Percentiles rank a stretch among this genome's conserved stretches.
phyloP scores from a whole-genome alignment of 495 filamentous ascomycete genomes.

The Lasiosphaeria ovina region DNA sequence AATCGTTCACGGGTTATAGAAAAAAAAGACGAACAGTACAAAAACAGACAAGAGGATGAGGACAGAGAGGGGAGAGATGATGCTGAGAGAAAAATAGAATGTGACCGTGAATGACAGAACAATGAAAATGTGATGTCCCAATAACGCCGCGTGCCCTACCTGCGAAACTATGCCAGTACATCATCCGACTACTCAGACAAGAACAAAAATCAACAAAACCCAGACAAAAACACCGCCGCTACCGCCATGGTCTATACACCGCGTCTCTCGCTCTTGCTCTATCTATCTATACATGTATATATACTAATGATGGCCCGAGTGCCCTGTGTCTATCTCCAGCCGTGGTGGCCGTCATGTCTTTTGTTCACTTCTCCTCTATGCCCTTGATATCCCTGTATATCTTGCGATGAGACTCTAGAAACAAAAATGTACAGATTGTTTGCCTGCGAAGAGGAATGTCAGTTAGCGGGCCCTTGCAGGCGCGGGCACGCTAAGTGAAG shows the following conservation, averaged over 20 bases:
- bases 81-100: background rate
- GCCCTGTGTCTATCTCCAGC: background rate
- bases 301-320: slow-evolving; percentile 1
- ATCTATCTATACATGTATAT: background rate
- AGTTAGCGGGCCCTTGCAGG: slow-evolving; percentile 5
- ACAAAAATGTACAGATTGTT: slow-evolving; percentile 92
- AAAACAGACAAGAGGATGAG: too few species aligned
- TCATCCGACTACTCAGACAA: too few species aligned
- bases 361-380: slow-evolving; percentile 29
- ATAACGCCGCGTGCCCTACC: too few species aligned
- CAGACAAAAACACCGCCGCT: background rate
- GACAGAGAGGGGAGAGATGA: too few species aligned
- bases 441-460: slow-evolving; percentile 48
- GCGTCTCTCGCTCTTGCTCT: slow-evolving; percentile 2
- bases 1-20: too few species aligned
- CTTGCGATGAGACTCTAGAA: slow-evolving; percentile 89
- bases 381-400: slow-evolving; percentile 54
- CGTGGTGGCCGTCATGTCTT: too few species aligned
- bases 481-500: too few species aligned
- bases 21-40: too few species aligned
- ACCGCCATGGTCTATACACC: background rate
- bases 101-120: too few species aligned
- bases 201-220: background rate
- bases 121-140: too few species aligned
- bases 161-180: too few species aligned